phyloP scores from a whole-genome alignment of 176 grass and related monocot species.

The Oryza meyeriana region DNA sequence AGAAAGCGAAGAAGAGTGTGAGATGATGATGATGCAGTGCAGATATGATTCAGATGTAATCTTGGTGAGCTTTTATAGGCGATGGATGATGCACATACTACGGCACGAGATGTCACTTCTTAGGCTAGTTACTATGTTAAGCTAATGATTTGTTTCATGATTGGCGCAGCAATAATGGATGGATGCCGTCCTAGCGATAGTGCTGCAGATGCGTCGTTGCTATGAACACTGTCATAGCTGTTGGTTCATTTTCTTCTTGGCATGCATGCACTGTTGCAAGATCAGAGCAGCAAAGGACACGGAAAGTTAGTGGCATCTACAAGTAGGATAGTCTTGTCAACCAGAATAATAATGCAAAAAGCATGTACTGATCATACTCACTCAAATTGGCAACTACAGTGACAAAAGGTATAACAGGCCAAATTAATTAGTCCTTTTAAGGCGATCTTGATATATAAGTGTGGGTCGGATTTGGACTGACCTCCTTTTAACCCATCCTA shows the following conservation, averaged over 20 bases:
- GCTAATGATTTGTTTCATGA: constrained; percentile 54
- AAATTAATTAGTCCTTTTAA: not conserved
- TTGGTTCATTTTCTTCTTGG: constrained; percentile 34
- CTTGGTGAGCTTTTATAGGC: constrained; percentile 20
- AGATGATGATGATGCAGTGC: constrained; percentile 13
- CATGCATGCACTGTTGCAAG: constrained; percentile 7
- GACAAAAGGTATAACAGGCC: not conserved
- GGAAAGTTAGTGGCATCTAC: not conserved
- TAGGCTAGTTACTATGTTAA: constrained; percentile 48
- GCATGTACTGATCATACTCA: not conserved
- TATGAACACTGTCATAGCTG: constrained; percentile 22
- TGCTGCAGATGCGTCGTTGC: constrained; percentile 30
- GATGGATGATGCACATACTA: not conserved
- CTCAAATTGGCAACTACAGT: not conserved
- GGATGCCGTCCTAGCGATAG: not conserved
- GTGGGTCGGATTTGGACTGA: not conserved
- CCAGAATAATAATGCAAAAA: not conserved
- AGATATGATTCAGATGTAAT: not conserved
- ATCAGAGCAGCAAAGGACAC: constrained; percentile 29
- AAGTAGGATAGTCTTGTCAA: constrained; percentile 16
- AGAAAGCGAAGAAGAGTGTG: not conserved
- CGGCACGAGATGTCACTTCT: constrained; percentile 29
- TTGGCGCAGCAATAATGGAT: constrained; percentile 39
- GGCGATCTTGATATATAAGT: not conserved
- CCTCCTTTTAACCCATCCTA: no score